Conservation (phyloP, 805 yeast genomes). For the Nakazawaea molendinolei region DNA sequence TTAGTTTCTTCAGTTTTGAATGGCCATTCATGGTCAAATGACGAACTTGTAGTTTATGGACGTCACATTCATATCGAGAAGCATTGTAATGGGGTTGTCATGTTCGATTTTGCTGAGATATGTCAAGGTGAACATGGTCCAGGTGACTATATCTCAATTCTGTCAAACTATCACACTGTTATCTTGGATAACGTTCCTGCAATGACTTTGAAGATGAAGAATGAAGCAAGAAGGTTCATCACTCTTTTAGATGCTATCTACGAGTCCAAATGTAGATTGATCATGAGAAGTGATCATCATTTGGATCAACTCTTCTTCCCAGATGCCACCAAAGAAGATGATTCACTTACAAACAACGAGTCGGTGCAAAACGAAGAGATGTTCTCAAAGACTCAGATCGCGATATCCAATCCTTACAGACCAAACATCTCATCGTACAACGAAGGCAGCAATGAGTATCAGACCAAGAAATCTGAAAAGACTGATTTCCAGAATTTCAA, state of each 20-base stretch:
- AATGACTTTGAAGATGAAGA: conserved; percentile 47
- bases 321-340: conserved; percentile 23
- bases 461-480: conserved; percentile 9
- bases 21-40: conserved; percentile 12
- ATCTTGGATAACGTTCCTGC: conserved; percentile 57
- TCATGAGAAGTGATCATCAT: conserved; percentile 40
- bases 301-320: conserved; percentile 61
- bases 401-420: conserved; percentile 55
- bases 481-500: conserved; percentile 39
- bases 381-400: conserved; percentile 59
- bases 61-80: conserved; percentile 42
- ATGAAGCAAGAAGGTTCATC: conserved; percentile 64
- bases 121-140: conserved; percentile 55
- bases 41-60: conserved; percentile 46
- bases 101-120: conserved; percentile 44
- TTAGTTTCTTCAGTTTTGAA: conserved; percentile 21
- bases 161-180: conserved; percentile 51
- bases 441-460: conserved; percentile 32
- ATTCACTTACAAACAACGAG: conserved; percentile 18
- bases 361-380: conserved; percentile 59
- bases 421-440: conserved; percentile 64
- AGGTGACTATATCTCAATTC: conserved; percentile 63
- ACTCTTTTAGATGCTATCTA: conserved; percentile 63
- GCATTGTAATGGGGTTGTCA: conserved; percentile 35
- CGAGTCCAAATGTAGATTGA: conserved; percentile 59